Evolutionary conservation across 495 filamentous ascomycete genomes (phyloP), one percentile per base, ranked within the genome.

Genomic region (Xylaria nigripes): DNA sequence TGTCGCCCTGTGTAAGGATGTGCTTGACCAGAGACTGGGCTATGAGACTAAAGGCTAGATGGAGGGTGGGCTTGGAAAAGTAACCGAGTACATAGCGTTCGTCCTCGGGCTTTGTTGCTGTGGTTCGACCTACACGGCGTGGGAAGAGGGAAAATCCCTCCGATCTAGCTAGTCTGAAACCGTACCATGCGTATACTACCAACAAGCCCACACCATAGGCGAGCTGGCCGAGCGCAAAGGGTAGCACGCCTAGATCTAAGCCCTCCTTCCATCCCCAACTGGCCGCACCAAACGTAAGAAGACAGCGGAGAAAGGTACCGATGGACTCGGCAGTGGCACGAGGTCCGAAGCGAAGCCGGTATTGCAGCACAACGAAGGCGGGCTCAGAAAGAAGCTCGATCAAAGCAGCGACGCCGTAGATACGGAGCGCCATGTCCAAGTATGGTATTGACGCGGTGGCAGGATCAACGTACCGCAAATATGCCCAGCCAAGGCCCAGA

Each of bases 1-100:
- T 85, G 75, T 99, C 93, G 25, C 91, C 93, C 70, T 95, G 89
- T 0, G 94, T 97, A 22, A 97, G 81, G 50, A 97, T 54, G 68
- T 96, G 90, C 64, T 99, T 99, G 32, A 96, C 75, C 13, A 85
- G 64, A 21, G 85, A 87, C 68, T 99, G 93, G n/a, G 89, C 71
- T 72, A 88, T 90, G 54, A 96, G 78, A 58, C 79, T 91, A 9
- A 73, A 76, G n/a, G 82, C 82, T 6, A 97, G 78, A 24, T 75
- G 75, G 36, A 86, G 66, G 9, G 92, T 75, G 3, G 76, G 80
- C 32, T 74, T 70, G 25, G 85, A 86, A 62, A 95, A 87, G 60
- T 80, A 82, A 10, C 76, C 77, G 16, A 81, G 56, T 21, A 83
- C 49, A 61, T 84, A 87, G 18, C 69, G 27, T 18, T 50, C n/a